phyloP scores from a whole-genome alignment of 768 basidiomycete genomes.

The Mycena olivaceomarginata region DNA sequence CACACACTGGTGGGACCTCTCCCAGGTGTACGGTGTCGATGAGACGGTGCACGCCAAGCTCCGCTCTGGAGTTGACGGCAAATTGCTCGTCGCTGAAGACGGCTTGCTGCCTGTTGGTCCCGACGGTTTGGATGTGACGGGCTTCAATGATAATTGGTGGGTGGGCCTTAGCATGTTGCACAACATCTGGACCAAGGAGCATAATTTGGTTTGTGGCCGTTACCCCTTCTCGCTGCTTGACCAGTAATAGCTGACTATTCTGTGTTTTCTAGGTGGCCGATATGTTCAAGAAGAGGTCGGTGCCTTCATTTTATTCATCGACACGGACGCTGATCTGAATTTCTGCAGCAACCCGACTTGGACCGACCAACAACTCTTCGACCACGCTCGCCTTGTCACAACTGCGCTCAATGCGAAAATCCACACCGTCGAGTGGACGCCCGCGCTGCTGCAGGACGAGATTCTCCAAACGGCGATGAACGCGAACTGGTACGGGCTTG shows the following conservation, averaged over 20 bases:
- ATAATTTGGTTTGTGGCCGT: constrained; percentile 32
- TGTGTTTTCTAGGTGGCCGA: background rate
- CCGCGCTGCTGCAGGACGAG: constrained; percentile 29
- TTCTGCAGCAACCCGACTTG: constrained; percentile 29
- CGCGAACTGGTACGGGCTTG: constrained; percentile 39
- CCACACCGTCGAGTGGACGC: constrained; percentile 44
- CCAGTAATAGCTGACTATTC: too few relatives aligned
- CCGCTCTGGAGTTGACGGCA: constrained; percentile 33
- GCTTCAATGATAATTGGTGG: constrained; percentile 40
- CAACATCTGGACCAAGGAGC: constrained; percentile 38
- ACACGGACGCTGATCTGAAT: background rate
- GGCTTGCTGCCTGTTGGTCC: constrained; percentile 29
- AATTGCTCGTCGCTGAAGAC: constrained; percentile 28
- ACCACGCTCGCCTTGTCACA: constrained; percentile 42
- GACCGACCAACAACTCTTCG: constrained; percentile 38
- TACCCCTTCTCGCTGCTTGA: too few relatives aligned
- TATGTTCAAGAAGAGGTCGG: constrained; percentile 36
- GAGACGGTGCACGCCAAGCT: constrained; percentile 32
- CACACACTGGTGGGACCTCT: constrained; percentile 41
- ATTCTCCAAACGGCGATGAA: constrained; percentile 33
- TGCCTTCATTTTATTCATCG: background rate
- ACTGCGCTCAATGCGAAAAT: constrained; percentile 42
- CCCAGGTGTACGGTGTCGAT: constrained; percentile 32
- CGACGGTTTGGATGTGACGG: constrained; percentile 32
- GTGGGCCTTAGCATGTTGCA: constrained; percentile 35